Conservation (phyloP, 23 red algal genomes). For the Gracilariopsis chorda region DNA sequence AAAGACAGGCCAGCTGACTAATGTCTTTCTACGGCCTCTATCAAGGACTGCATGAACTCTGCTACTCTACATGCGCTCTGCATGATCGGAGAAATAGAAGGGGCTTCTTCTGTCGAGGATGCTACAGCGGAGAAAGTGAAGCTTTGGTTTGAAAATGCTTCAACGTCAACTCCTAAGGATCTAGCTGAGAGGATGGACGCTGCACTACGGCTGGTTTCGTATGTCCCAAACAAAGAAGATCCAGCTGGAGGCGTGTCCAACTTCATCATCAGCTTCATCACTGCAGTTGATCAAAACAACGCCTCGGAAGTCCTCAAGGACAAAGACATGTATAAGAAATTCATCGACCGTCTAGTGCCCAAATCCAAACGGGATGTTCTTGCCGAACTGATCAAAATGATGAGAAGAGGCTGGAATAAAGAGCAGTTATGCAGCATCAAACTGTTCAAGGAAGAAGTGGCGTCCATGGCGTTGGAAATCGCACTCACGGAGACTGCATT, state of each 20-base stretch:
- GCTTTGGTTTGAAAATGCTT: too few species aligned
- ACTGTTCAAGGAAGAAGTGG: neutral
- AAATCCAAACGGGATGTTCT: neutral
- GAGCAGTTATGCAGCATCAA: slow-evolving; percentile 24
- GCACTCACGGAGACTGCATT: neutral
- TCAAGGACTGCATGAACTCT: too few species aligned
- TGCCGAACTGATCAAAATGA: neutral
- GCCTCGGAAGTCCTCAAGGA: neutral
- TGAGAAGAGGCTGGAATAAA: neutral
- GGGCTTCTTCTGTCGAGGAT: slow-evolving; percentile 9
- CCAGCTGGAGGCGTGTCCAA: neutral
- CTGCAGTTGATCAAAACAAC: neutral
- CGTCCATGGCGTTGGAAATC: neutral
- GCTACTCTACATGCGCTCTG: slow-evolving; percentile 7
- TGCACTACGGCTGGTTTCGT: neutral
- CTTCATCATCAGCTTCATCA: neutral
- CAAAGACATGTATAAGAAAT: too few species aligned
- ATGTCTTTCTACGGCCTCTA: neutral
- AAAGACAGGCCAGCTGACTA: neutral
- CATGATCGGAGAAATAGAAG: slow-evolving; percentile 42
- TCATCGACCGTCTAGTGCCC: too few species aligned
- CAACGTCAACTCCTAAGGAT: too few species aligned
- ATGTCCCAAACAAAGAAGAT: neutral
- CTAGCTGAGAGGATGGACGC: neutral
- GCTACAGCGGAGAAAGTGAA: too few species aligned